These are phyloP conservation scores for Crassisporium funariophilum DNA, from an alignment of 768 basidiomycete species.

Conservation along the genomic window DNA sequence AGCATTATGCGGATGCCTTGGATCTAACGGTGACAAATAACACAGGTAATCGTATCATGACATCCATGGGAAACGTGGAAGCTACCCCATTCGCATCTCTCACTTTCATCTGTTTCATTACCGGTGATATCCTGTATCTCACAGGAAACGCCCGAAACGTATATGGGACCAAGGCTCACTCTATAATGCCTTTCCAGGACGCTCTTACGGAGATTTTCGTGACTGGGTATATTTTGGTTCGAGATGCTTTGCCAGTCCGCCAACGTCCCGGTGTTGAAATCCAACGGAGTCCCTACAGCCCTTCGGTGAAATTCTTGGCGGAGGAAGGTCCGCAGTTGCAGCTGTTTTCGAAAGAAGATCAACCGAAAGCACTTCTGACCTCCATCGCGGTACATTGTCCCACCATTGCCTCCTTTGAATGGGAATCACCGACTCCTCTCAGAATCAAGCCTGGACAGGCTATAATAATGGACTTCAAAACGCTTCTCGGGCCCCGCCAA, in stretches of 20 bases:
- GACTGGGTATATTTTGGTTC: slow-evolving; percentile 56
- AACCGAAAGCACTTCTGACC: slow-evolving; percentile 37
- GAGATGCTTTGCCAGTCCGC: slow-evolving; percentile 56
- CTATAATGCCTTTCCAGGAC: slow-evolving; percentile 58
- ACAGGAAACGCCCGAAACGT: slow-evolving; percentile 58
- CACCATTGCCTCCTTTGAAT: slow-evolving; percentile 59
- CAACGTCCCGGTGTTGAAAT: slow-evolving; percentile 31
- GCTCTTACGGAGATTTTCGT: slow-evolving; percentile 48
- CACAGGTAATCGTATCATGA: slow-evolving; percentile 63
- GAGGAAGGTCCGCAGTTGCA: slow-evolving; percentile 40
- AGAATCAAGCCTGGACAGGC: slow-evolving; percentile 51
- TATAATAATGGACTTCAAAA: slow-evolving; percentile 53
- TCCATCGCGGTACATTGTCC: slow-evolving; percentile 44
- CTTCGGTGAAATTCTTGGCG: slow-evolving; percentile 53
- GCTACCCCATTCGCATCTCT: slow-evolving; percentile 57
- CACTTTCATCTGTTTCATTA: slow-evolving; percentile 55
- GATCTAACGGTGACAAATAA: slow-evolving; percentile 2
- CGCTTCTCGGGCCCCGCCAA: slow-evolving; percentile 46
- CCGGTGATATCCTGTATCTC: slow-evolving; percentile 61
- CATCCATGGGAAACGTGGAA: slow-evolving; percentile 64
- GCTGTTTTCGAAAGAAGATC: slow-evolving; percentile 28
- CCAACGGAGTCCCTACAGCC: slow-evolving; percentile 55
- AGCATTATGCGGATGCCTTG: not conserved
- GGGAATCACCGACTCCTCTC: slow-evolving; percentile 36
- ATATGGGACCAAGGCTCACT: slow-evolving; percentile 47